phyloP scores from a whole-genome alignment of 805 yeast species.

The Ogataea pignaliae region DNA sequence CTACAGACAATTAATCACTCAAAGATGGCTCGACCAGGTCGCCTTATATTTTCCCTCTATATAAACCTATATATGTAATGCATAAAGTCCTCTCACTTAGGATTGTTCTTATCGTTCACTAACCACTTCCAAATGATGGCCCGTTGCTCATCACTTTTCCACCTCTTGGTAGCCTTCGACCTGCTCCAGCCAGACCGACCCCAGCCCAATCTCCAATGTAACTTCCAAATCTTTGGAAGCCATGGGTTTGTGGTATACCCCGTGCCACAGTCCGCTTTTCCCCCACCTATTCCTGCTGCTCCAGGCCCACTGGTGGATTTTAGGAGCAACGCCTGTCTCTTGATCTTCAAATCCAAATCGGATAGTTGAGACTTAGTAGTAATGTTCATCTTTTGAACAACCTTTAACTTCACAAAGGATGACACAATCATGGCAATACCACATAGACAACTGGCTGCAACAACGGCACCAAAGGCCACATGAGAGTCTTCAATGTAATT shows the following conservation, averaged over 20 bases:
- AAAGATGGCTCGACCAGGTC: too few relatives aligned
- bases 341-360: constrained; percentile 24
- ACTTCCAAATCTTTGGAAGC: too few relatives aligned
- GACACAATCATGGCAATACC: constrained; percentile 52
- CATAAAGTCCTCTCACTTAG: not conserved
- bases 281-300: not conserved
- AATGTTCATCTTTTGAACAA: constrained; percentile 66
- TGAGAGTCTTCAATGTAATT: constrained; percentile 70
- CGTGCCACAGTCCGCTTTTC: not conserved
- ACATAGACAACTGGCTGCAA: constrained; percentile 45
- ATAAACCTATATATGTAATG: too few relatives aligned
- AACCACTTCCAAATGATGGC: constrained; percentile 56
- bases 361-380: constrained; percentile 33
- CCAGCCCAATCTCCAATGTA: not conserved
- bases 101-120: constrained; percentile 25
- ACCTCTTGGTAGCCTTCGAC: not conserved
- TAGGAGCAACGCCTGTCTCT: constrained; percentile 4
- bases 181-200: not conserved
- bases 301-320: not conserved
- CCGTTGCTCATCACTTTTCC: constrained; percentile 24
- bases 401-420: constrained; percentile 52
- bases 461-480: constrained; percentile 58
- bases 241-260: not conserved
- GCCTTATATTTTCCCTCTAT: too few relatives aligned
- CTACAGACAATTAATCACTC: too few relatives aligned